A percentile compares a stretch with the other conserved stretches of the same genome.
Conservation (phyloP, 441 rosid genomes). For the Bocquillonia castaneifolia region DNA sequence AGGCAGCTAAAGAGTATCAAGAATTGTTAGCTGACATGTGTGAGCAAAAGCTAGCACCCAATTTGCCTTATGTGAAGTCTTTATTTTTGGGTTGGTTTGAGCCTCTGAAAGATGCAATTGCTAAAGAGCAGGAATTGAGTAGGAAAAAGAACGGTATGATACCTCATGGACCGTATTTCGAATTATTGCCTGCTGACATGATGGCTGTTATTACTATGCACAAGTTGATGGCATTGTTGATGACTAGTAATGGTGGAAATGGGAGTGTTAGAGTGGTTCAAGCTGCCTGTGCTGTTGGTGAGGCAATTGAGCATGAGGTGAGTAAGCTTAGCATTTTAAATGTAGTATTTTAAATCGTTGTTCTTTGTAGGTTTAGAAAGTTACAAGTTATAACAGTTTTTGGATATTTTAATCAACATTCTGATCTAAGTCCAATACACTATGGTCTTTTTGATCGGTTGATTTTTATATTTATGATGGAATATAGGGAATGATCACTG, state of each 20-base stretch:
- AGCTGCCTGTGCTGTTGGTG: conserved; percentile 80
- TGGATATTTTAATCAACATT: background rate
- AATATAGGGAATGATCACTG: background rate
- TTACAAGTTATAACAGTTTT: background rate
- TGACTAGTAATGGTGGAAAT: conserved; percentile 53
- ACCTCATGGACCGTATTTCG: conserved; percentile 47
- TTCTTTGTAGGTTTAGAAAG: too few species aligned
- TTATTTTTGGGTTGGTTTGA: conserved; percentile 93
- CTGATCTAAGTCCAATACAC: background rate
- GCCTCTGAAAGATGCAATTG: conserved; percentile 73
- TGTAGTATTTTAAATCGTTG: background rate
- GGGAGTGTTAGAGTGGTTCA: conserved; percentile 67
- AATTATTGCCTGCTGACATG: conserved; percentile 66
- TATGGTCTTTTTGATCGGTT: background rate
- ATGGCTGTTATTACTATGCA: conserved; percentile 96
- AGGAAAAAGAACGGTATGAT: conserved; percentile 30
- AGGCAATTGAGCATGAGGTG: conserved; percentile 95
- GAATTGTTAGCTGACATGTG: conserved; percentile 86
- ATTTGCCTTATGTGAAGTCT: conserved; percentile 77
- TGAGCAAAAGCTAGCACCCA: conserved; percentile 90
- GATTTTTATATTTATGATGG: background rate
- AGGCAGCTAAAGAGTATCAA: conserved; percentile 74
- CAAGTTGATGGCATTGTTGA: conserved; percentile 75
- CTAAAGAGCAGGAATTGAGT: conserved; percentile 54
- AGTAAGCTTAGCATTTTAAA: conserved; percentile 12